A percentile compares a stretch with the other conserved stretches of the same genome.
phyloP scores from a whole-genome alignment of 139 green algal genomes.

The Tetradesmus lagerheimii region DNA sequence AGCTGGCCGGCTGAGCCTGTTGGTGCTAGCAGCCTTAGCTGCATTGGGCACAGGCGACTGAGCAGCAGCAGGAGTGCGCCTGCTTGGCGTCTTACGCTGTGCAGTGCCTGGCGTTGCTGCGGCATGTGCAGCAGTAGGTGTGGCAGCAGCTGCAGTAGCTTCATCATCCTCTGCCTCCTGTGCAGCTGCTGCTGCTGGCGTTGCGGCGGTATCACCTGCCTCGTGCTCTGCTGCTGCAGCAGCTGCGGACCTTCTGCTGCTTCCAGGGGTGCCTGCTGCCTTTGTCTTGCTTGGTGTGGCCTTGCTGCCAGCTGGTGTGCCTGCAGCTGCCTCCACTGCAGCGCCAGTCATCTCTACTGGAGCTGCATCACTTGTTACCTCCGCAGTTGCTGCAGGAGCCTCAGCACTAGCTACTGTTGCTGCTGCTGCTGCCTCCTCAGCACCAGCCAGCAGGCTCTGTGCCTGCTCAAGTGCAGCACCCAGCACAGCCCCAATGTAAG shows the following conservation, averaged over 20 bases:
- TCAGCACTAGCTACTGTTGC: not conserved
- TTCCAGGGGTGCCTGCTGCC: not conserved
- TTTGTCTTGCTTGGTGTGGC: not conserved
- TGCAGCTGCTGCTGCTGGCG: not conserved
- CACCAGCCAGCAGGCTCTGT: constrained; percentile 19
- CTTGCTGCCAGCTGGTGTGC: not conserved
- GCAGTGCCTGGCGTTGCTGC: not conserved
- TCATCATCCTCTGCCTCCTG: not conserved
- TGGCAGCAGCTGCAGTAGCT: not conserved
- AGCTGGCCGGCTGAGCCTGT: not conserved
- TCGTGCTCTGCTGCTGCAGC: not conserved
- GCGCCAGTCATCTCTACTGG: not conserved
- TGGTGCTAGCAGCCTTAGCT: not conserved
- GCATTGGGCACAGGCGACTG: not conserved
- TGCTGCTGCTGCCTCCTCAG: not conserved
- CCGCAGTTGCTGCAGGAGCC: not conserved
- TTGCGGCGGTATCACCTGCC: not conserved
- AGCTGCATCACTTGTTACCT: not conserved
- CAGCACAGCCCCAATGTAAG: constrained; percentile 10
- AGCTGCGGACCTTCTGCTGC: not conserved
- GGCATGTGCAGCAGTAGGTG: not conserved
- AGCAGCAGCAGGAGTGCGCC: not conserved
- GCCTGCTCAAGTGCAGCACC: constrained; percentile 27
- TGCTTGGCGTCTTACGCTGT: not conserved
- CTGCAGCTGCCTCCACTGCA: not conserved